Evolutionary conservation across 805 yeast genomes (phyloP).

Genomic region (Monosporozyma unispora): DNA sequence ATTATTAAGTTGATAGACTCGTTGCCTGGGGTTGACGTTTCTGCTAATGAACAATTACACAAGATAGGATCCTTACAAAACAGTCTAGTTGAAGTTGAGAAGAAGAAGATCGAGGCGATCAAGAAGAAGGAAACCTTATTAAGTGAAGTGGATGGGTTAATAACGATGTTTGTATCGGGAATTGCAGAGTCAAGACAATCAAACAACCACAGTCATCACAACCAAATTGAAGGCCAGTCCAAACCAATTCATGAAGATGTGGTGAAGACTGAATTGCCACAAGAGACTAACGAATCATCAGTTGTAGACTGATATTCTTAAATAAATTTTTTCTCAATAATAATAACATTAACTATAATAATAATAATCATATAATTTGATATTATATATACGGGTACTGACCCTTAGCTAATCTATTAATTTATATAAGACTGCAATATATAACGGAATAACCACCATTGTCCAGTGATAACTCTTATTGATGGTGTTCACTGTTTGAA

Average conservation of each 20-base stretch:
- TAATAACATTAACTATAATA: background rate
- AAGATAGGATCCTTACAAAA: constrained; percentile 52
- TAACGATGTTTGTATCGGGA: constrained; percentile 38
- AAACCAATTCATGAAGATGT: background rate
- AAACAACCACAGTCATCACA: background rate
- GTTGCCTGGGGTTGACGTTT: constrained; percentile 85
- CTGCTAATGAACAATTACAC: constrained; percentile 62
- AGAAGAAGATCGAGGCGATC: constrained; percentile 46
- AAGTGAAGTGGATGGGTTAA: constrained; percentile 55
- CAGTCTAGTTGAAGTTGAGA: constrained; percentile 54
- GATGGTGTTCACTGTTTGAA: constrained; percentile 10
- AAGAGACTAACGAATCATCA: background rate
- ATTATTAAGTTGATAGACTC: constrained; percentile 78
- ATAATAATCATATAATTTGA: background rate
- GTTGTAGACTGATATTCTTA: background rate
- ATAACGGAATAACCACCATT: background rate
- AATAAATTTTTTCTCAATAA: background rate
- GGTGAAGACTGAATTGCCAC: background rate
- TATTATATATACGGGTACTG: no score
- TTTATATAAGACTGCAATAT: background rate
- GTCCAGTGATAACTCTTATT: constrained; percentile 8
- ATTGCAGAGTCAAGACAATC: constrained; percentile 29
- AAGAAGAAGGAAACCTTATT: constrained; percentile 55
- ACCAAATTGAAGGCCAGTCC: background rate
- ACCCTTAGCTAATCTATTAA: background rate